phyloP scores from a whole-genome alignment of 345 rosid species.

The Brassica cretica region DNA sequence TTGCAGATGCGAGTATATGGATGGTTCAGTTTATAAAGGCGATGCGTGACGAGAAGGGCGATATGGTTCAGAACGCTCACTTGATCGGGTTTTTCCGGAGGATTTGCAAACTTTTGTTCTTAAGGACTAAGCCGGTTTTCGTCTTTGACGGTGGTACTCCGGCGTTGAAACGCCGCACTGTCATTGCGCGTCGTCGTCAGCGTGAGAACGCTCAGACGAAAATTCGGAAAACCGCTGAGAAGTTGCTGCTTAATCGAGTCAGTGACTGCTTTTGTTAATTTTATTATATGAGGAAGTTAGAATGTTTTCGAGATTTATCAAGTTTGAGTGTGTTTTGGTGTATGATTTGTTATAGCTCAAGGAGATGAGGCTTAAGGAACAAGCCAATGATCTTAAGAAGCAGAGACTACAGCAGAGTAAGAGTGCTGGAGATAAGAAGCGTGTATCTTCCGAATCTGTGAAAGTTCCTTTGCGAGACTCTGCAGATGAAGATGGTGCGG shows the following conservation, averaged over 20 bases:
- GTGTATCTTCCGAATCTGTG: background rate
- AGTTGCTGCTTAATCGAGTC: slow-evolving; percentile 82
- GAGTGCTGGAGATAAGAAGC: slow-evolving; percentile 45
- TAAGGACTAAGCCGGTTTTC: slow-evolving; percentile 83
- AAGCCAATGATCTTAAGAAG: slow-evolving; percentile 66
- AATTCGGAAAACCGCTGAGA: slow-evolving; percentile 91
- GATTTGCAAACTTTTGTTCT: slow-evolving; percentile 83
- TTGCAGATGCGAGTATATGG: slow-evolving; percentile 93
- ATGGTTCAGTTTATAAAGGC: slow-evolving; percentile 98
- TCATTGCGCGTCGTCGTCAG: slow-evolving; percentile 85
- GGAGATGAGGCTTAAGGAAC: slow-evolving; percentile 72
- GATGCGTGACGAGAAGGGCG: slow-evolving; percentile 93
- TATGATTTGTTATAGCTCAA: slow-evolving; percentile 50
- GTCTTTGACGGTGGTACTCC: slow-evolving; percentile 96
- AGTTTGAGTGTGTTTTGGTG: background rate
- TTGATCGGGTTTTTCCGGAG: slow-evolving; percentile 88
- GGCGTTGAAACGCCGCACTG: slow-evolving; percentile 88
- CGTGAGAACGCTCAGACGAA: slow-evolving; percentile 93
- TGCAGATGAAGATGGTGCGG: background rate
- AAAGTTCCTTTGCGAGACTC: background rate
- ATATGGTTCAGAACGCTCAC: slow-evolving; percentile 91
- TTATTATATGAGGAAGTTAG: background rate
- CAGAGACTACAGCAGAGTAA: slow-evolving; percentile 50
- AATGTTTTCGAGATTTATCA: background rate
- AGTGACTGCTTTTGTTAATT: background rate